phyloP scores from a whole-genome alignment of 257 asterid species.

The Parsonsia alboflavescens region DNA sequence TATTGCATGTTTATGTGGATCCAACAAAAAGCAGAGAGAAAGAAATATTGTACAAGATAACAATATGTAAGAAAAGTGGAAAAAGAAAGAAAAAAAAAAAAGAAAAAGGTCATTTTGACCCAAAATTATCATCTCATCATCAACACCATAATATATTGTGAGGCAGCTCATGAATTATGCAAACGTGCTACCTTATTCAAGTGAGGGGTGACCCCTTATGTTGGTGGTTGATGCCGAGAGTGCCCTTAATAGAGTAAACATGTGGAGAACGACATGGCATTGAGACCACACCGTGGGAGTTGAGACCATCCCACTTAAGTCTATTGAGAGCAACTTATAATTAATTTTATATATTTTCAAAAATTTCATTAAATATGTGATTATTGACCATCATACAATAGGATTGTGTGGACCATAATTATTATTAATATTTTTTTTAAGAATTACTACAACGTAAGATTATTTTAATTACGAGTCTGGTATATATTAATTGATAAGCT shows the following conservation, averaged over 20 bases:
- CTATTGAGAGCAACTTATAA: neutral
- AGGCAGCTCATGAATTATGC: constrained; percentile 48
- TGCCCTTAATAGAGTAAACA: constrained; percentile 11
- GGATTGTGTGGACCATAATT: no score
- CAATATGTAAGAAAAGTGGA: neutral
- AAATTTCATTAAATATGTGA: no score
- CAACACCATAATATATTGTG: constrained; percentile 30
- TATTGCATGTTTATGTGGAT: constrained; percentile 30
- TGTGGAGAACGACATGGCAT: constrained; percentile 14
- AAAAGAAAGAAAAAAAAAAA: neutral
- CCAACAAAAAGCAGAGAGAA: constrained; percentile 21
- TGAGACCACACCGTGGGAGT: neutral
- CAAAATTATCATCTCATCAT: constrained; percentile 28
- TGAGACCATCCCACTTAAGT: neutral
- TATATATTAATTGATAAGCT: no score
- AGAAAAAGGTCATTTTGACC: constrained; percentile 24
- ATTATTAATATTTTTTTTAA: no score
- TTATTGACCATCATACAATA: no score
- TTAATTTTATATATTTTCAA: no score
- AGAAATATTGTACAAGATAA: neutral
- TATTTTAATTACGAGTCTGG: no score
- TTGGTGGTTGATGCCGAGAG: constrained; percentile 44
- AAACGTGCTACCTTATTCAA: constrained; percentile 37
- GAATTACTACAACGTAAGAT: no score
- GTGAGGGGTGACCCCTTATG: constrained; percentile 54